Evolutionary conservation across 1,284 basidiomycete species (phyloP).

Genomic region (Ustilago shanxiensis): DNA sequence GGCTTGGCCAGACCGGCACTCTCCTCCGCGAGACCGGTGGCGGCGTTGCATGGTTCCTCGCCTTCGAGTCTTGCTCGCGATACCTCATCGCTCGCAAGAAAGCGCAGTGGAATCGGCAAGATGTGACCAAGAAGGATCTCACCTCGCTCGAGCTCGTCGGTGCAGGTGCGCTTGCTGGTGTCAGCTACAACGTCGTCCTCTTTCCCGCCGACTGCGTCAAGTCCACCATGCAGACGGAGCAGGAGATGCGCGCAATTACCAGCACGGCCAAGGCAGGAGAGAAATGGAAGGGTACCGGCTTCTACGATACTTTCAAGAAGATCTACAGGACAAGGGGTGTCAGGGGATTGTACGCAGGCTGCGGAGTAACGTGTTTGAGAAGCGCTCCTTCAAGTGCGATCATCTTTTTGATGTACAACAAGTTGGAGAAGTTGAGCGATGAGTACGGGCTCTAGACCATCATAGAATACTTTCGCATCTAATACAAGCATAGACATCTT

Average conservation of each 20-base stretch:
- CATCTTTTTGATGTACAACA: conserved; percentile 63
- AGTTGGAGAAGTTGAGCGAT: conserved; percentile 59
- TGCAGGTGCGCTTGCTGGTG: conserved; percentile 87
- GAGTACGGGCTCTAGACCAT: conserved; percentile 48
- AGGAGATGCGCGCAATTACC: conserved; percentile 77
- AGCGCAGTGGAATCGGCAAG: conserved; percentile 65
- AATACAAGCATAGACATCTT: conserved; percentile 6
- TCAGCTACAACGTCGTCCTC: conserved; percentile 78
- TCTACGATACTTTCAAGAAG: conserved; percentile 79
- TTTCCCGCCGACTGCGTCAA: conserved; percentile 87
- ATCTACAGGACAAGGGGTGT: conserved; percentile 85
- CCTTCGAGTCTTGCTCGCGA: conserved; percentile 77
- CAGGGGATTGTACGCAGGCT: conserved; percentile 88
- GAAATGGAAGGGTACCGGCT: conserved; percentile 75
- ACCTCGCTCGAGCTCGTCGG: conserved; percentile 84
- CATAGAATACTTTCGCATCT: background rate
- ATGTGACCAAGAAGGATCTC: conserved; percentile 73
- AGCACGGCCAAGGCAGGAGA: conserved; percentile 8
- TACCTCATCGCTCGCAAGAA: conserved; percentile 48
- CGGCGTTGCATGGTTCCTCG: conserved; percentile 86
- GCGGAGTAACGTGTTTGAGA: conserved; percentile 88
- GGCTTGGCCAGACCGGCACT: conserved; percentile 85
- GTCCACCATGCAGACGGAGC: conserved; percentile 92
- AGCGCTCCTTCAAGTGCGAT: conserved; percentile 77
- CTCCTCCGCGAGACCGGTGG: conserved; percentile 89